A percentile compares a stretch with the other conserved stretches of the same genome.
phyloP scores from a whole-genome alignment of 306 rosid genomes.

The Delonix regia region DNA sequence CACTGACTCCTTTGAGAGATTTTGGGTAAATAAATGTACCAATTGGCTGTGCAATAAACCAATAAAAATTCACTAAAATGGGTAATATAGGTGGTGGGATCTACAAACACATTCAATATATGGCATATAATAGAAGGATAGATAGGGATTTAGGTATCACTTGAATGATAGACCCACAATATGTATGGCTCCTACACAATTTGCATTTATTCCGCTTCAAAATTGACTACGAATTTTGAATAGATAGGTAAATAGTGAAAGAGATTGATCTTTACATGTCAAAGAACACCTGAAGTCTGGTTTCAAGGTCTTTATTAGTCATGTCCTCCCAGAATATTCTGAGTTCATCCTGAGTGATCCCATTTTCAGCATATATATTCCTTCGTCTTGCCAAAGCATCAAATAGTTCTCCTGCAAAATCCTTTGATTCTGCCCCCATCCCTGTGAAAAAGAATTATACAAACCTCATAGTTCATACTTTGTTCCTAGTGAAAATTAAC shows the following conservation, averaged over 20 bases:
- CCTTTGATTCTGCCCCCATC: conserved; percentile 88
- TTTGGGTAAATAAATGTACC: background rate
- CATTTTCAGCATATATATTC: conserved; percentile 37
- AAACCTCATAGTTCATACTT: conserved; percentile 12
- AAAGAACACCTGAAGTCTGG: conserved; percentile 89
- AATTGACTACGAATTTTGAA: background rate
- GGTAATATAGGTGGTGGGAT: background rate
- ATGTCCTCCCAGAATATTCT: conserved; percentile 86
- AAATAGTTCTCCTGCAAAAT: conserved; percentile 74
- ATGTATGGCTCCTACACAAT: background rate
- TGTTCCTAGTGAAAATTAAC: background rate
- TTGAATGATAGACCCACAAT: background rate
- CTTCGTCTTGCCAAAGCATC: conserved; percentile 80
- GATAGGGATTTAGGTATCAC: background rate
- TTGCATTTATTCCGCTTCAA: background rate
- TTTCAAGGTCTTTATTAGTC: conserved; percentile 68
- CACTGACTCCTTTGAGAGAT: background rate
- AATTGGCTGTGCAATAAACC: background rate
- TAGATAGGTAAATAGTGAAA: background rate
- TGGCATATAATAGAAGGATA: background rate
- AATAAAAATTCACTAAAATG: background rate
- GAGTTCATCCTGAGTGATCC: conserved; percentile 56
- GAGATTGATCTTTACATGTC: conserved; percentile 63
- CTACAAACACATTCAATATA: too few species aligned
- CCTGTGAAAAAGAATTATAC: conserved; percentile 50